These are phyloP conservation scores for Hyaloperonospora brassicae DNA, from an alignment of 352 stramenopile genomes.

Conservation along the genomic window DNA sequence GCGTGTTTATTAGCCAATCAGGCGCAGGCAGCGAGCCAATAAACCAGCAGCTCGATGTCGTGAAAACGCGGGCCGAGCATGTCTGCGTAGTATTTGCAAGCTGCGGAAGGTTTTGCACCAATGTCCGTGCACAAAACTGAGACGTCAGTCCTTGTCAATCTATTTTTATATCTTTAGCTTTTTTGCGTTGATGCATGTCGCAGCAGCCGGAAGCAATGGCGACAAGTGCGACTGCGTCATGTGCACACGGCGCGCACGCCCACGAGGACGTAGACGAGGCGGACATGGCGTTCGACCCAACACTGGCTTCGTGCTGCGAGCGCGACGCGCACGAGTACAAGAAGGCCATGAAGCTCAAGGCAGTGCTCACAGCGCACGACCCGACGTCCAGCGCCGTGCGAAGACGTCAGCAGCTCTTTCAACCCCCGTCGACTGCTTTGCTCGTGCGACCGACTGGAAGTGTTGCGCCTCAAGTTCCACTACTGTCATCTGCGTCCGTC, in stretches of 20 bases:
- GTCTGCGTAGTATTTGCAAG: not conserved
- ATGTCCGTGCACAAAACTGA: no score
- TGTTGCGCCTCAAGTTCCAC: slow-evolving; percentile 6
- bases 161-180: no score
- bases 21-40: not conserved
- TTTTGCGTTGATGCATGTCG: not conserved
- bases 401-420: slow-evolving; percentile 53
- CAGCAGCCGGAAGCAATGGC: slow-evolving; percentile 9
- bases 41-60: not conserved
- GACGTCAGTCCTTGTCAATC: no score
- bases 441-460: slow-evolving; percentile 3
- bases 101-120: not conserved
- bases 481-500: slow-evolving; percentile 5
- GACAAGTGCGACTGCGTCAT: slow-evolving; percentile 7
- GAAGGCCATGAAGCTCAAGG: slow-evolving; percentile 61
- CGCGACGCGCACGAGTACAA: slow-evolving; percentile 46
- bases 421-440: slow-evolving; percentile 15
- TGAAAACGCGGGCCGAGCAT: not conserved
- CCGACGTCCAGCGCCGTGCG: slow-evolving; percentile 44
- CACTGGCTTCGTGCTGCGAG: slow-evolving; percentile 59
- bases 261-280: slow-evolving; percentile 21
- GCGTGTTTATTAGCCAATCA: slow-evolving; percentile 17
- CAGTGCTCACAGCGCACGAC: slow-evolving; percentile 46
- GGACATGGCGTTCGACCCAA: slow-evolving; percentile 46
- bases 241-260: slow-evolving; percentile 3